Conservation (phyloP, 108 stramenopile species). For the Epipyxis sp. region DNA sequence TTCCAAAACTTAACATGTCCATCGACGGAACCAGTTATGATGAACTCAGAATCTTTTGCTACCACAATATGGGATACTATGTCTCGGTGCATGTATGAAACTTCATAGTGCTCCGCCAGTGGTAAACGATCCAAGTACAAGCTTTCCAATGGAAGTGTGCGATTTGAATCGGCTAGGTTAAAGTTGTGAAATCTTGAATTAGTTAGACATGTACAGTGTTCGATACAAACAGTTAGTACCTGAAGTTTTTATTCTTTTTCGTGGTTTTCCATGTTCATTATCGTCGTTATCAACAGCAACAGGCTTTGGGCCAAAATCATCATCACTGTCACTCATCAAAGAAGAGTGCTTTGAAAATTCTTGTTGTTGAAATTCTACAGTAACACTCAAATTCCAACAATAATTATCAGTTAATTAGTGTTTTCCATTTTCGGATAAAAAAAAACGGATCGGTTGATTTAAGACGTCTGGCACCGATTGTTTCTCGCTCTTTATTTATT, state of each 20-base stretch:
- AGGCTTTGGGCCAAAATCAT: slow-evolving; percentile 11
- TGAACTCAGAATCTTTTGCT: slow-evolving; percentile 72
- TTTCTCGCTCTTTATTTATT: neutral
- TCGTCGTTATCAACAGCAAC: neutral
- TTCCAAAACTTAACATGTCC: slow-evolving; percentile 99
- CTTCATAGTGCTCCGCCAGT: slow-evolving; percentile 50
- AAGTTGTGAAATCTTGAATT: no score
- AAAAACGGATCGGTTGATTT: no score
- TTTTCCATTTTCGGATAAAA: neutral
- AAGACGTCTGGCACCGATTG: no score
- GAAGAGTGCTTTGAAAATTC: neutral
- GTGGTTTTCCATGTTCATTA: neutral
- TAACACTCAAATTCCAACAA: neutral
- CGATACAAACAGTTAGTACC: no score
- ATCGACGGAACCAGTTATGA: slow-evolving; percentile 79
- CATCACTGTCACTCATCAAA: slow-evolving; percentile 23
- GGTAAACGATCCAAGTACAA: slow-evolving; percentile 50
- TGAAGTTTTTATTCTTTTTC: neutral
- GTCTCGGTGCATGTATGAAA: slow-evolving; percentile 82
- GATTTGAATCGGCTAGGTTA: no score
- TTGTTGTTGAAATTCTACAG: neutral
- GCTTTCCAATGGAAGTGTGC: neutral
- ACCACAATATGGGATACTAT: slow-evolving; percentile 71
- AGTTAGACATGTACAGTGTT: no score
- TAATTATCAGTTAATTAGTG: neutral